Base-by-base conservation (phyloP, 371 early-diverging fungal genomes). In the Umbelopsis sp. region DNA sequence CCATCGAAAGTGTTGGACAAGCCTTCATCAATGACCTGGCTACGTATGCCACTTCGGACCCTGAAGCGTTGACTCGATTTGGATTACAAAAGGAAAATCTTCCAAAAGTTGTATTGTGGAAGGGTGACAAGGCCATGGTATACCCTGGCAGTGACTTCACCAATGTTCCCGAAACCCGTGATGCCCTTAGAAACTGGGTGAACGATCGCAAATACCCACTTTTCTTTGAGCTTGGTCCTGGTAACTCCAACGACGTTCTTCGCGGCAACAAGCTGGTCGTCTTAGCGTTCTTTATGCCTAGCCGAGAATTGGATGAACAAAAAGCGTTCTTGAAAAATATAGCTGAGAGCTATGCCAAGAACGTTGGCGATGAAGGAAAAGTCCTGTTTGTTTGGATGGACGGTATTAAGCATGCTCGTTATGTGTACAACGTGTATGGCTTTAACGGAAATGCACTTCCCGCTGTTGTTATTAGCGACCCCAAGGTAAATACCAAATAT, bases 171-270 rank as follows among this genome's bases (percentile, higher is more conserved):
- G 50, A 57, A 3, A 71, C 69, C 9, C 66, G 71, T 20, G 66
- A 70, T 32, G 35, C 71, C 18, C 65, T 84, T 48, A 37, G 57
- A n/a, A 46, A 37, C 20, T 84, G 82, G 82, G 74, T 84, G 5
- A 70, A 80, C 25, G 68, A 64, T 20, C 79, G 79, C 44, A 75
- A 76, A 44, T 82, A 73, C 57, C 82, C 84, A 1, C 63, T 80
- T 7, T 74, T 79, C 18, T 74, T 70, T 22, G 63, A 74, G 63
- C 50, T 84, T 18, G 67, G 71, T 0, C 76, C 82, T 18, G 69
- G 44, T 20, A 84, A 82, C 48, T 74, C 78, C 14, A 50, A 66
- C 4, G 72, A 69, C 0, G 73, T 84, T 24, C 66, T 81, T 35
- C 67, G 72, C 18, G 79, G 80, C 0, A 37, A 74, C 24, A 66